phyloP scores from a whole-genome alignment of 352 stramenopile species.

The Pythium chondricola region DNA sequence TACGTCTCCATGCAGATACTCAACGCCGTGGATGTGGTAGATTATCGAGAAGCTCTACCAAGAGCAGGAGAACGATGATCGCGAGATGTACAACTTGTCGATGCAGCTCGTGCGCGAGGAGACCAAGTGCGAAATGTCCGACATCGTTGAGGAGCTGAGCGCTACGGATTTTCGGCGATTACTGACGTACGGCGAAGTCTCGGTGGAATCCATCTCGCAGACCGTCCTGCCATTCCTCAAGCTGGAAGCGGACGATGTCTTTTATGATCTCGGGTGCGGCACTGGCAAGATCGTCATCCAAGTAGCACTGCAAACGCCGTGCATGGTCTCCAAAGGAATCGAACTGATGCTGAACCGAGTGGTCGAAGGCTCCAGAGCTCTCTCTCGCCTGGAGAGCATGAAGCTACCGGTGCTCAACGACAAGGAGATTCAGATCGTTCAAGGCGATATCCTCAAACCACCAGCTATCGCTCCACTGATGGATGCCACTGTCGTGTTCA shows the following conservation, averaged over 20 bases:
- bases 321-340: constrained; percentile 59
- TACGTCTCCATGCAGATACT: not conserved
- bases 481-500: constrained; percentile 80
- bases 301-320: constrained; percentile 61
- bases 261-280: constrained; percentile 79
- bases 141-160: constrained; percentile 64
- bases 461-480: constrained; percentile 42
- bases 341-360: constrained; percentile 86
- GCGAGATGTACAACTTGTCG: constrained; percentile 69
- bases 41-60: constrained; percentile 57
- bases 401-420: constrained; percentile 29
- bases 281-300: constrained; percentile 80
- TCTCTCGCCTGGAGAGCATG: constrained; percentile 40
- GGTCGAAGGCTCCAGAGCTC: constrained; percentile 40
- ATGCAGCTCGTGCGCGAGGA: constrained; percentile 54
- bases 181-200: constrained; percentile 82
- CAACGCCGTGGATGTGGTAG: not conserved
- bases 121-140: constrained; percentile 54
- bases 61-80: constrained; percentile 73
- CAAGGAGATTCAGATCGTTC: constrained; percentile 61
- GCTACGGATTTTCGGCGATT: constrained; percentile 59
- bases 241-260: constrained; percentile 59
- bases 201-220: constrained; percentile 49
- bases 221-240: constrained; percentile 65
- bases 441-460: constrained; percentile 68